Percentiles rank a stretch among this genome's conserved stretches.
Evolutionary conservation across 176 grass and related monocot genomes (phyloP).

Genomic region (Zoysia pacifica): DNA sequence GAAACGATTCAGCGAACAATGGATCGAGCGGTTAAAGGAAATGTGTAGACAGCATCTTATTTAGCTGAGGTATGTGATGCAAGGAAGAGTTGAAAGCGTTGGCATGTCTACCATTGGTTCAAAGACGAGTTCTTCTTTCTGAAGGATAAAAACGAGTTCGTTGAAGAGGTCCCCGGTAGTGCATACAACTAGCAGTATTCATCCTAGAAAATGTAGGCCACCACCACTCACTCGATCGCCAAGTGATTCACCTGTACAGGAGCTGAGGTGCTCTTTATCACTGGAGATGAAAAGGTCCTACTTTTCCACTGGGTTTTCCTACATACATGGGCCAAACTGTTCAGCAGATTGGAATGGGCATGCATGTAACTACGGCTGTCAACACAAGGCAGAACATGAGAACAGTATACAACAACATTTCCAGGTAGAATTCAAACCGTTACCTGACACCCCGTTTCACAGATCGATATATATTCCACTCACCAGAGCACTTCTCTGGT

Average conservation of each 20-base stretch:
- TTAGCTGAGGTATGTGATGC: constrained; percentile 13
- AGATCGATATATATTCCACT: constrained; percentile 34
- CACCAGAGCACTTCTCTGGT: constrained; percentile 33
- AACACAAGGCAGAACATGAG: background rate
- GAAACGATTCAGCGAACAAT: background rate
- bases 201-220: background rate
- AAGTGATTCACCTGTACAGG: constrained; percentile 15
- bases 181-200: background rate
- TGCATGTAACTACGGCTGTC: constrained; percentile 13
- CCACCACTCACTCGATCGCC: background rate
- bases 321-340: constrained; percentile 36
- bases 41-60: background rate
- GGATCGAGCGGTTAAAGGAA: constrained; percentile 1
- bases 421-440: constrained; percentile 37
- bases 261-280: constrained; percentile 20
- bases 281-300: constrained; percentile 15
- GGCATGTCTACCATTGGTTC: background rate
- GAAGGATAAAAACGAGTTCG: background rate
- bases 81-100: constrained; percentile 4
- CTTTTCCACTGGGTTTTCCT: constrained; percentile 4
- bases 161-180: background rate
- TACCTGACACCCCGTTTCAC: constrained; percentile 41
- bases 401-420: background rate
- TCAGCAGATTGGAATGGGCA: constrained; percentile 13
- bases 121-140: background rate